Base-by-base conservation (phyloP, 208 protist genomes). In the Histomonas meleagridis region DNA sequence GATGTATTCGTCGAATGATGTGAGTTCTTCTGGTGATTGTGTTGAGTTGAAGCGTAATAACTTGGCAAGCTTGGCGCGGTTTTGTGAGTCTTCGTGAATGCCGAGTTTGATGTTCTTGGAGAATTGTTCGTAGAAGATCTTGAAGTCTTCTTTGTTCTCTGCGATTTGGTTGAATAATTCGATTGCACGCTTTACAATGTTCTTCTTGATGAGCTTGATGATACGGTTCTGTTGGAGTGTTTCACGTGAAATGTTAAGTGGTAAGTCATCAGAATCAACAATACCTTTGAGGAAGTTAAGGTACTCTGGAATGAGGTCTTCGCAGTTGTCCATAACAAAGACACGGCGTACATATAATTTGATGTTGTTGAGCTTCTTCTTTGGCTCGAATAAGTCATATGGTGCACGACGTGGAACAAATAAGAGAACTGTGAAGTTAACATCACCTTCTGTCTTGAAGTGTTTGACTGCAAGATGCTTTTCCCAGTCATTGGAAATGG, bases 281-380 rank as follows among this genome's bases (percentile, higher is more conserved):
- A 99, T 95, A 93, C 98, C 98, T 55, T 95, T 95, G 86, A 99
- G 93, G 93, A 99, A 99, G 91, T 93, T 94, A n/a, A 99, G 95
- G 94, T 95, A 99, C 93, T 99, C 97, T 91, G 98, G 98, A 92
- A 98, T 96, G 48, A 99, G 93, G 28, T 99, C 97, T 92, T 97
- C 96, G 94, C 96, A 98, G 95, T 99, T 97, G 94, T 99, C 98
- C 95, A 98, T 98, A 95, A 99, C 99, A 93, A 99, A 99, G 32
- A 98, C 97, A 91, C 97, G 94, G 69, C 94, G 94, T 35, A 95
- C 94, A 90, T 95, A 95, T 49, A 95, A 92, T 94, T 99, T 99
- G 94, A 99, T 98, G 97, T 99, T 98, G 94, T 97, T 98, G 35
- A 94, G 93, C 96, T 98, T 98, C 96, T 98, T 98, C 92, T 95